phyloP scores from a whole-genome alignment of 1,284 basidiomycete species.

The Stygiomarasmius scandens region DNA sequence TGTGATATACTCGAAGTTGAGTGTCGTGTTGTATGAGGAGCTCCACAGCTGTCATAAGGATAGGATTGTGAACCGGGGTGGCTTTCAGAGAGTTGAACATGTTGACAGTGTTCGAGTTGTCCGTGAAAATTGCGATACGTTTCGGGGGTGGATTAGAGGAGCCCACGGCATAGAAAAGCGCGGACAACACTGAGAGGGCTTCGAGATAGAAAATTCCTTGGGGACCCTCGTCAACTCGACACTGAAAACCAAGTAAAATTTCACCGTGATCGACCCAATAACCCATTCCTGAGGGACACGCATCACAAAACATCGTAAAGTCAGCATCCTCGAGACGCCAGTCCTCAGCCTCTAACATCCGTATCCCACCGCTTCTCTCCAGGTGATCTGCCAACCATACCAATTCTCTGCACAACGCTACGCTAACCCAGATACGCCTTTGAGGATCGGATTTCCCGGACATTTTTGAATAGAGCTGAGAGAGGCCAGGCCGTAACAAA shows the following conservation, averaged over 20 bases:
- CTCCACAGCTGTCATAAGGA: conserved; percentile 21
- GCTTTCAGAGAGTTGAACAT: conserved; percentile 27
- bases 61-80: conserved; percentile 19
- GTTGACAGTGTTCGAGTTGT: conserved; percentile 28
- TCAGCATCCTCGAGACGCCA: conserved; percentile 29
- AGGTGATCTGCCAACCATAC: conserved; percentile 35
- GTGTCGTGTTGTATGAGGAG: conserved; percentile 14
- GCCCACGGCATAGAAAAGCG: conserved; percentile 16
- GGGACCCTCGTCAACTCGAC: not conserved
- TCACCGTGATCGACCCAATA: conserved; percentile 30
- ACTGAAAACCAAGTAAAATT: conserved; percentile 19
- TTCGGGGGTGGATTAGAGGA: conserved; percentile 14
- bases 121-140: conserved; percentile 22
- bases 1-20: conserved; percentile 25
- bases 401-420: conserved; percentile 25
- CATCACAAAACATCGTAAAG: conserved; percentile 31
- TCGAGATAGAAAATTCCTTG: conserved; percentile 34
- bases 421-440: conserved; percentile 33
- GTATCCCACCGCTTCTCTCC: conserved; percentile 22
- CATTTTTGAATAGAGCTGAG: conserved; percentile 37
- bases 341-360: conserved; percentile 25
- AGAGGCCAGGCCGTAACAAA: conserved; percentile 26
- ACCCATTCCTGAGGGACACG: conserved; percentile 28
- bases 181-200: conserved; percentile 25
- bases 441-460: conserved; percentile 22